Evolutionary conservation across 306 rosid species (phyloP), one percentile per base, ranked within the genome.

Genomic region (Fagus sylvatica): DNA sequence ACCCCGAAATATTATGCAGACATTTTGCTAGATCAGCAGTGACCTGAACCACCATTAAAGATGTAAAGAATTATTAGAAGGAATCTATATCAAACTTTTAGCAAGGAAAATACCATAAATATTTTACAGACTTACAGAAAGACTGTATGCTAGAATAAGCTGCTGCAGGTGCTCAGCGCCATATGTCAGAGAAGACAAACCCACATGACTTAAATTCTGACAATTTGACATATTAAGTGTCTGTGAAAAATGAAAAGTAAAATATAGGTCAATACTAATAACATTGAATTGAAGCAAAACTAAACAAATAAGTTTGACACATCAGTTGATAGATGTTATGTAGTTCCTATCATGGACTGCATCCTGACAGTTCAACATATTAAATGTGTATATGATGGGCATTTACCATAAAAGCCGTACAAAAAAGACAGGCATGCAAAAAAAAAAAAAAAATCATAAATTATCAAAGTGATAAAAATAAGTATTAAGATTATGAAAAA

Each of bases 151-250:
- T 73, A 91, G 75, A 71, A 87, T 41, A 74, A 91, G 86, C 81
- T 84, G 85, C 75, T 90, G 84, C 70, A 91, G 83, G 66, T 86
- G 69, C 67, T 85, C 79, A 84, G 90, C 85, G 56, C 90, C 90
- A 40, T 78, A 78, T 71, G 80, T 84, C 66, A 91, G 80, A 77
- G 89, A 79, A 74, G 90, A 77, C 74, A 91, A 82, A 75, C 94
- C 97, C 73, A 85, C 69, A 49, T 88, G 91, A 75, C 84, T 72
- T 46, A 89, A 69, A 75, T 81, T 87, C 84, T 51, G 85, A 88
- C 94, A 91, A 61, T 85, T 78, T 48, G 91, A 80, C 87, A 89
- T 59, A 85, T 89, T 84, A 70, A 91, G 85, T 80, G 37, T 82
- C 97, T 91, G 89, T 6, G 16, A 64, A 72, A 71, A 69, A 49